Percentiles rank a stretch among this genome's conserved stretches.
phyloP scores from a whole-genome alignment of 2,329 filamentous ascomycete genomes.

The Exophiala sp. region DNA sequence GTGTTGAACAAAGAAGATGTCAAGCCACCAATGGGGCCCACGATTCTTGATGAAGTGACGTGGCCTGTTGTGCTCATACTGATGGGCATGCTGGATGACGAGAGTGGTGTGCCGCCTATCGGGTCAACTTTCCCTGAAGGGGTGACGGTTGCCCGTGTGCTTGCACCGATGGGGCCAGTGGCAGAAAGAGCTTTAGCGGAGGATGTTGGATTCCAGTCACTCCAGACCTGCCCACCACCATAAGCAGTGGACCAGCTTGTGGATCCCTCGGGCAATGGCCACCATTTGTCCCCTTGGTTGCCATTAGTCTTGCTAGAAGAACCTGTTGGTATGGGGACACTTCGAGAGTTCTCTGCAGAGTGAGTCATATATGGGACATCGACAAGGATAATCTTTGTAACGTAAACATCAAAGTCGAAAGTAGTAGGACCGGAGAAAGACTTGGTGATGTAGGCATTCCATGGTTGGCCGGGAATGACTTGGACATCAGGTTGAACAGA shows the following conservation, averaged over 20 bases:
- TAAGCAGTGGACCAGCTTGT: neutral
- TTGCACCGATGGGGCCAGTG: neutral
- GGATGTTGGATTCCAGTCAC: conserved; percentile 2
- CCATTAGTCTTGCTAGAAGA: neutral
- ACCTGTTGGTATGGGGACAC: conserved; percentile 3
- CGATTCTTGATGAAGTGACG: neutral
- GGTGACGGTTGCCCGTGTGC: neutral
- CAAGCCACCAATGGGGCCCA: neutral
- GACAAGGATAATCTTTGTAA: conserved; percentile 8
- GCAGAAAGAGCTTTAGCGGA: neutral
- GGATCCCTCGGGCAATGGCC: conserved; percentile 1
- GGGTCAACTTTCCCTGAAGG: neutral
- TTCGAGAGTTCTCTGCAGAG: neutral
- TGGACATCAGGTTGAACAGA: neutral
- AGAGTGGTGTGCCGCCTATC: neutral
- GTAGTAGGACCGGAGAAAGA: conserved; percentile 7
- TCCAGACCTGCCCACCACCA: neutral
- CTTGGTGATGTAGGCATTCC: conserved; percentile 10
- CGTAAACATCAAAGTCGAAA: conserved; percentile 11
- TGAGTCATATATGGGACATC: neutral
- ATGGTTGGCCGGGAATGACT: neutral
- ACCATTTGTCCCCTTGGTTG: neutral
- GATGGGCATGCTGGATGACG: neutral
- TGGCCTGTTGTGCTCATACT: neutral
- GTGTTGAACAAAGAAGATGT: neutral